Percentiles rank a stretch among this genome's conserved stretches.
phyloP scores from a whole-genome alignment of 805 yeast genomes.

The Wickerhamiella qilinensis region DNA sequence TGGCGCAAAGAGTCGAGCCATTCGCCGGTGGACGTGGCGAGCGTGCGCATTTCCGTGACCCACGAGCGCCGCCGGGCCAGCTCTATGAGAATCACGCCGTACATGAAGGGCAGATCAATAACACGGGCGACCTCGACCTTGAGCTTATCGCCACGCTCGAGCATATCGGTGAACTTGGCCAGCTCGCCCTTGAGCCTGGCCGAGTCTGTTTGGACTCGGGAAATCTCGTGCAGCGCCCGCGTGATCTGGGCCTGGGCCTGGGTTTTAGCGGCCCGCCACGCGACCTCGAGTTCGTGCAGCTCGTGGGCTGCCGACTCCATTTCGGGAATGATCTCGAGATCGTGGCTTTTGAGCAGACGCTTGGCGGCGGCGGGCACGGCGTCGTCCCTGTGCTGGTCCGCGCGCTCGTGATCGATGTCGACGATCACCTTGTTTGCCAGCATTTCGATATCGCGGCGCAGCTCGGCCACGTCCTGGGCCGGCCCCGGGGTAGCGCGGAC shows the following conservation, averaged over 20 bases:
- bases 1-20: slow-evolving; percentile 39
- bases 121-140: slow-evolving; percentile 21
- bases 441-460: slow-evolving; percentile 10
- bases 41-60: slow-evolving; percentile 14
- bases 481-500: background rate
- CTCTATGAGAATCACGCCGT: slow-evolving; percentile 24
- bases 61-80: slow-evolving; percentile 19
- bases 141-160: slow-evolving; percentile 17
- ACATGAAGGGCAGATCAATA: slow-evolving; percentile 23
- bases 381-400: background rate
- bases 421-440: slow-evolving; percentile 10
- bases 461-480: background rate
- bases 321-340: slow-evolving; percentile 18
- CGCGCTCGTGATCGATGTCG: slow-evolving; percentile 3
- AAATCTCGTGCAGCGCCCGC: slow-evolving; percentile 10
- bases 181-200: slow-evolving; percentile 17
- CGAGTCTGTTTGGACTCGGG: slow-evolving; percentile 18
- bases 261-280: background rate
- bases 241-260: slow-evolving; percentile 5
- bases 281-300: slow-evolving; percentile 3
- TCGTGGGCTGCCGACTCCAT: slow-evolving; percentile 13
- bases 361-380: background rate
- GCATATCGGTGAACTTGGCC: slow-evolving; percentile 10
- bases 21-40: slow-evolving; percentile 37
- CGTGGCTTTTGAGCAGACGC: slow-evolving; percentile 13